Conservation (phyloP, 352 stramenopile genomes). For the Globisporangium polare region DNA sequence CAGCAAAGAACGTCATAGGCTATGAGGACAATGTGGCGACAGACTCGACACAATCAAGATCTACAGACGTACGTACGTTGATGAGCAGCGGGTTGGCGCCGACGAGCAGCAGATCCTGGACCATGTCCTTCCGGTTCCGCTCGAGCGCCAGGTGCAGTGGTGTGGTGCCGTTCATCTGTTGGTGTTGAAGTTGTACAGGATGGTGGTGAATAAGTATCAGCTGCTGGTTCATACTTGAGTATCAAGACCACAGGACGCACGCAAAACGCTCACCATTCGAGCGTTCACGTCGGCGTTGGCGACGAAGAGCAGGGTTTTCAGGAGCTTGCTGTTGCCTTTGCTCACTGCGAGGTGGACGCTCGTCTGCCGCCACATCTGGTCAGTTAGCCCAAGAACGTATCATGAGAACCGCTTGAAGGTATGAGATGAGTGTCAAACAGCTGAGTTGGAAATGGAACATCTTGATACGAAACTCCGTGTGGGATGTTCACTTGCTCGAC, state of each 20-base stretch:
- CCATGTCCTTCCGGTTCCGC: conserved; percentile 42
- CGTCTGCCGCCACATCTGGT: conserved; percentile 56
- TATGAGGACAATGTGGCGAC: background rate
- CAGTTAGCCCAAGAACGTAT: too few species aligned
- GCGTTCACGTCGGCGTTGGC: conserved; percentile 35
- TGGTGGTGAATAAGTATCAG: background rate
- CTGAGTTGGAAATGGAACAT: background rate
- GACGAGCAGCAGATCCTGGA: conserved; percentile 53
- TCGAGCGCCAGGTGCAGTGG: conserved; percentile 54
- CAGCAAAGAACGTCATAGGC: background rate
- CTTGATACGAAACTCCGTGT: conserved; percentile 31
- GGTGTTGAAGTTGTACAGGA: too few species aligned
- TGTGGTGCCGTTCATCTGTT: conserved; percentile 57
- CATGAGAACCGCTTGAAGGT: background rate
- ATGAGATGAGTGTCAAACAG: background rate
- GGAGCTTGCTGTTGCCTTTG: conserved; percentile 50
- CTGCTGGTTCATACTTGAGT: background rate
- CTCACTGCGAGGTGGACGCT: conserved; percentile 53
- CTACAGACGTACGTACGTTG: conserved; percentile 37
- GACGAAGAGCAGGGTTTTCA: conserved; percentile 49
- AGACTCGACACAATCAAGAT: background rate
- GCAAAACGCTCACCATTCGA: conserved; percentile 27
- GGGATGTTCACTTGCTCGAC: conserved; percentile 43
- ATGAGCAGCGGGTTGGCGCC: conserved; percentile 53
- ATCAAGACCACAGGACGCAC: background rate